A percentile compares a stretch with the other conserved stretches of the same genome.
Evolutionary conservation across 305 asterid genomes (phyloP).

Genomic region (Solanum hybrid): DNA sequence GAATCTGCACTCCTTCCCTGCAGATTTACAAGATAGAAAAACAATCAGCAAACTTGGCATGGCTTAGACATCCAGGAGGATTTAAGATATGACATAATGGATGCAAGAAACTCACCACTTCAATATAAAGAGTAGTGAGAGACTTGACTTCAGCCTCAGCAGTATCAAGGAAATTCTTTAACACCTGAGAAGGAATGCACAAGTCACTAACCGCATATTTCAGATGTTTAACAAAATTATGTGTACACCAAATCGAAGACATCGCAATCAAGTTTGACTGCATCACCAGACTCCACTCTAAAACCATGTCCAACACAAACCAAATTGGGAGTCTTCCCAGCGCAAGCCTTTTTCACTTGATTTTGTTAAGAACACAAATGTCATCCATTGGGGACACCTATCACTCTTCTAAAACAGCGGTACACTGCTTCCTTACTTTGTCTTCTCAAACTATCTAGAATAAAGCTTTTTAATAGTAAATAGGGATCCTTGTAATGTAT

Average conservation of each 20-base stretch:
- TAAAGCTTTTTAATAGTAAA: background rate
- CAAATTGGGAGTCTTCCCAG: background rate
- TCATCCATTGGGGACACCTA: background rate
- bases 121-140: conserved; percentile 75
- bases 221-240: background rate
- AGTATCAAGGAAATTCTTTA: conserved; percentile 72
- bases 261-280: background rate
- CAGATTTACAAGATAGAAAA: background rate
- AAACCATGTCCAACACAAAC: background rate
- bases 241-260: background rate
- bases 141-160: conserved; percentile 96
- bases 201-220: conserved; percentile 10
- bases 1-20: conserved; percentile 99
- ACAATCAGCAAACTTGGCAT: background rate
- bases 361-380: background rate
- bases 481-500: background rate
- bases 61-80: background rate
- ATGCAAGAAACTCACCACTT: conserved; percentile 61
- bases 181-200: conserved; percentile 41
- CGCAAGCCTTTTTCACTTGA: background rate
- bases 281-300: background rate
- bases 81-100: background rate
- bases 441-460: background rate
- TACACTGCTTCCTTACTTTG: background rate
- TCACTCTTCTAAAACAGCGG: background rate